These are phyloP conservation scores for Noccaea bulbosa DNA, from an alignment of 345 rosid genomes.

Conservation along the genomic window DNA sequence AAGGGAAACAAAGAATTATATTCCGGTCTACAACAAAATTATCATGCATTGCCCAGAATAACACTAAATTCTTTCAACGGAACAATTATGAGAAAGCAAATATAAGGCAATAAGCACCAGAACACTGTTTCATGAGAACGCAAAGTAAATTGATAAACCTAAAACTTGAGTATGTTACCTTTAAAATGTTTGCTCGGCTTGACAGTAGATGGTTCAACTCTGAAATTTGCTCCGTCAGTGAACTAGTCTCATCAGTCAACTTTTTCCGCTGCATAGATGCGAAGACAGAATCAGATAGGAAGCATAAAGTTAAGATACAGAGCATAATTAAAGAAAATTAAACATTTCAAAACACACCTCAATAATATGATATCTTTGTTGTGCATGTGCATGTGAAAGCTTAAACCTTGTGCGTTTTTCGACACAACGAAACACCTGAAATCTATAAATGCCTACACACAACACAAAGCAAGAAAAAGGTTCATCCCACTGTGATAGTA, in stretches of 20 bases:
- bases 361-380: conserved; percentile 80
- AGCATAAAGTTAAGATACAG: not conserved
- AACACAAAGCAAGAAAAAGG: conserved; percentile 1
- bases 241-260: conserved; percentile 69
- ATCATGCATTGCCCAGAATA: conserved; percentile 34
- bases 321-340: conserved; percentile 13
- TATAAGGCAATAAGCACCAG: conserved; percentile 13
- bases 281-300: conserved; percentile 11
- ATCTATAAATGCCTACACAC: conserved; percentile 75
- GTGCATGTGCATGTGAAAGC: conserved; percentile 83
- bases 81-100: not conserved
- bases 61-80: not conserved
- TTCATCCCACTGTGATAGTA: too few species aligned
- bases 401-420: conserved; percentile 87
- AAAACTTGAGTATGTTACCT: conserved; percentile 51
- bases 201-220: conserved; percentile 75
- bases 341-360: conserved; percentile 59
- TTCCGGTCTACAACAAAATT: not conserved
- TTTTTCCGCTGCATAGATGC: conserved; percentile 66
- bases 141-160: too few species aligned
- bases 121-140: conserved; percentile 9
- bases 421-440: conserved; percentile 92
- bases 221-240: conserved; percentile 68
- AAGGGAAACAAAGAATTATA: conserved; percentile 16
- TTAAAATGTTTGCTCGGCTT: conserved; percentile 69